Evolutionary conservation across 139 green algal genomes (phyloP).

Genomic region (Chlorella sp.): DNA sequence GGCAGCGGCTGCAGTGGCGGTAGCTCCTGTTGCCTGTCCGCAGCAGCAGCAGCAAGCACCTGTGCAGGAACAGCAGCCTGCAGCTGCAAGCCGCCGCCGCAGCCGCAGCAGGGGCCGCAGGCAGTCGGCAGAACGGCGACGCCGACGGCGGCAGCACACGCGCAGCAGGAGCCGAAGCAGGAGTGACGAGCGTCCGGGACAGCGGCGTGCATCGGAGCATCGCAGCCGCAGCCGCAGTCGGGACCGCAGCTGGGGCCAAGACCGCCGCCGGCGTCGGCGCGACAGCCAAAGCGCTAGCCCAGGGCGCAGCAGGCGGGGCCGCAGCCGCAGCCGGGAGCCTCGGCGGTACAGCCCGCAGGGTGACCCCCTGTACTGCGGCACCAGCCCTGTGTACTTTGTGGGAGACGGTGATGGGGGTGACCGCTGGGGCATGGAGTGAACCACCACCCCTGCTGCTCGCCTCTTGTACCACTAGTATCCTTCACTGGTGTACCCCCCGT

Average conservation of each 20-base stretch:
- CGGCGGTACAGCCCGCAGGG: background rate
- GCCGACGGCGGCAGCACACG: background rate
- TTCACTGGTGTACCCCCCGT: too few relatives aligned
- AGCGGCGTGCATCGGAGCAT: background rate
- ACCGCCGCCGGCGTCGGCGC: background rate
- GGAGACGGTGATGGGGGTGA: background rate
- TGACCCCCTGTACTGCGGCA: background rate
- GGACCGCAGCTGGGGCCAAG: background rate
- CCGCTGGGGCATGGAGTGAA: constrained; percentile 16
- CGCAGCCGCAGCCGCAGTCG: background rate
- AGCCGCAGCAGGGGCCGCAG: constrained; percentile 20
- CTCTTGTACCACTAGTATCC: too few relatives aligned
- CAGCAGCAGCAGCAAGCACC: background rate
- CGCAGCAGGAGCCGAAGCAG: constrained; percentile 3
- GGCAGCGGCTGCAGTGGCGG: background rate
- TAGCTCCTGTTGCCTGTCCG: background rate
- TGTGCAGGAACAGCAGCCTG: constrained; percentile 9
- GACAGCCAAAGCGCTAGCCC: background rate
- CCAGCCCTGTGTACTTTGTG: background rate
- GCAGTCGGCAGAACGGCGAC: background rate
- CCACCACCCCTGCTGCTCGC: too few relatives aligned
- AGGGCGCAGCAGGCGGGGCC: background rate
- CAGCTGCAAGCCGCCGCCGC: background rate
- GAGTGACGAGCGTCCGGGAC: background rate
- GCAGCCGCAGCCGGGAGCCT: background rate